Conservation (phyloP, 2,329 filamentous ascomycete species). For the Neopestalotiopsis rosae region DNA sequence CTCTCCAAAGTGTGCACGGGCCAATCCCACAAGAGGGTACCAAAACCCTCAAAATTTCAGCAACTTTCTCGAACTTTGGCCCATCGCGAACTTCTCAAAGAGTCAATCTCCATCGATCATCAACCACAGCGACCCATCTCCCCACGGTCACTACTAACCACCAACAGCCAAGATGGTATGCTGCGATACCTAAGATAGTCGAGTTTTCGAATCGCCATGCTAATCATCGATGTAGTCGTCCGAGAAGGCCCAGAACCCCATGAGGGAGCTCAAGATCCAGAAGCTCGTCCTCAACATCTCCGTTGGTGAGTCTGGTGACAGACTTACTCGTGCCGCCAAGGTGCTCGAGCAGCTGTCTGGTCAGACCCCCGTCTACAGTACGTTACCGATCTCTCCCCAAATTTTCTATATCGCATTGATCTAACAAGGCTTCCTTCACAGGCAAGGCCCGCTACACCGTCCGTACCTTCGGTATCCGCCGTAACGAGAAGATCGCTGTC, state of each 20-base stretch:
- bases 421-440: slow-evolving; percentile 39
- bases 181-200: slow-evolving; percentile 22
- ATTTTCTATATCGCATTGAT: background rate
- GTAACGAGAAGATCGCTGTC: slow-evolving; percentile 99
- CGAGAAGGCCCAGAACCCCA: slow-evolving; percentile 94
- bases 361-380: slow-evolving; percentile 99
- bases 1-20: background rate
- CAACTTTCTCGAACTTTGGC: background rate
- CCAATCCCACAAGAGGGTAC: slow-evolving; percentile 15
- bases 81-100: slow-evolving; percentile 14
- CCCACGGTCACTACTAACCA: slow-evolving; percentile 35
- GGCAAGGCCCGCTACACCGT: slow-evolving; percentile 99
- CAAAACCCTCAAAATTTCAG: slow-evolving; percentile 15
- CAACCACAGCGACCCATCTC: slow-evolving; percentile 13
- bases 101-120: slow-evolving; percentile 38
- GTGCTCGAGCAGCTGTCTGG: slow-evolving; percentile 99
- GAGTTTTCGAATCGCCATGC: slow-evolving; percentile 43
- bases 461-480: slow-evolving; percentile 99
- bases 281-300: slow-evolving; percentile 81
- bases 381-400: slow-evolving; percentile 39
- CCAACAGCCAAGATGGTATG: slow-evolving; percentile 22
- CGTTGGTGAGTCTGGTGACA: slow-evolving; percentile 99
- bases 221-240: slow-evolving; percentile 55
- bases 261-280: slow-evolving; percentile 93
- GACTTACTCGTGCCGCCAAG: slow-evolving; percentile 99